Percentiles rank a stretch among this genome's conserved stretches.
Evolutionary conservation across 179 eudicot genomes (phyloP).

Genomic region (Monotropa hypopitys): DNA sequence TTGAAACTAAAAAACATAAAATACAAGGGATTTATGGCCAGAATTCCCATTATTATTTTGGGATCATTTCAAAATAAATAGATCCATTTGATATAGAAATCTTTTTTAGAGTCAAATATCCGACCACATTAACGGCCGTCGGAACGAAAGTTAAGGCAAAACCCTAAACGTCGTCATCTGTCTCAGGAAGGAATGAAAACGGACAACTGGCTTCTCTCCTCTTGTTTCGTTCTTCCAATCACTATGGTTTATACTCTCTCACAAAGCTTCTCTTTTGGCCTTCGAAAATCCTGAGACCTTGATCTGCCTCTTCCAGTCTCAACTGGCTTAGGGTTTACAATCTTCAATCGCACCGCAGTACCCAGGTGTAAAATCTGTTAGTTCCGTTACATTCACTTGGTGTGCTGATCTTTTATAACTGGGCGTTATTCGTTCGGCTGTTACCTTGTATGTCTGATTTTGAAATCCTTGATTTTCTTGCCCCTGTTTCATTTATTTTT

Average conservation of each 20-base stretch:
- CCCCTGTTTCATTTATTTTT: neutral
- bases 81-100: too few species aligned
- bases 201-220: neutral
- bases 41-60: too few species aligned
- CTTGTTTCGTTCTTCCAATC: neutral
- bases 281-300: neutral
- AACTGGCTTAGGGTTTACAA: constrained; percentile 4
- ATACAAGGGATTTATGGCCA: too few species aligned
- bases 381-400: too few species aligned
- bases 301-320: neutral
- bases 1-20: too few species aligned
- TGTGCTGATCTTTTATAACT: neutral
- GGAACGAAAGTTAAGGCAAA: neutral
- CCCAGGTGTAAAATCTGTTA: neutral
- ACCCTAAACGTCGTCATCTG: neutral
- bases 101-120: neutral
- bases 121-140: neutral
- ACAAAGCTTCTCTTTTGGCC: neutral
- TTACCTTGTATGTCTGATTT: neutral
- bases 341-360: neutral
- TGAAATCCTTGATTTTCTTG: neutral
- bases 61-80: too few species aligned
- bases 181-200: neutral
- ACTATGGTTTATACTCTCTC: neutral
- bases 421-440: neutral